Evolutionary conservation across 164 flowering plant species (phyloP).

Genomic region (Hamamelis virginiana): DNA sequence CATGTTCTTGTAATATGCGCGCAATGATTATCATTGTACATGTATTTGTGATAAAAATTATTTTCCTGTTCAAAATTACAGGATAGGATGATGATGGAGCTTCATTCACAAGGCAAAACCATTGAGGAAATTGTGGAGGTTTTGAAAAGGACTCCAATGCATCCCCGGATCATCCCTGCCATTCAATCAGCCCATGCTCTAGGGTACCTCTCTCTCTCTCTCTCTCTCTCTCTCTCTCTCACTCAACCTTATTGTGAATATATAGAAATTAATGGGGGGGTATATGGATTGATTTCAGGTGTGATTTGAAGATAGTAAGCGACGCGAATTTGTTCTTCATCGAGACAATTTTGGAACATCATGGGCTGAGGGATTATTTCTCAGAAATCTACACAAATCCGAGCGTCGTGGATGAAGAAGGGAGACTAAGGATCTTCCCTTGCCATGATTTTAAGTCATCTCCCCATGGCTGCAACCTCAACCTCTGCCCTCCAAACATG

Average conservation of each 20-base stretch:
- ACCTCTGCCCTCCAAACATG: conserved; percentile 84
- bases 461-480: conserved; percentile 60
- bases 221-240: background rate
- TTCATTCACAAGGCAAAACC: conserved; percentile 48
- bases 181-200: conserved; percentile 47
- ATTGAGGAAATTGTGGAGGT: conserved; percentile 45
- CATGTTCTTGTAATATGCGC: too few species aligned
- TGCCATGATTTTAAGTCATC: conserved; percentile 54
- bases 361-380: conserved; percentile 53
- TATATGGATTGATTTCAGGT: conserved; percentile 40
- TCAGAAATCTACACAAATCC: conserved; percentile 81
- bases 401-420: conserved; percentile 54
- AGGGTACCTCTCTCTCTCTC: conserved; percentile 28
- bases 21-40: too few species aligned
- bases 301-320: conserved; percentile 77
- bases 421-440: conserved; percentile 62
- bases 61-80: conserved; percentile 19
- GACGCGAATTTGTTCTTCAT: conserved; percentile 81
- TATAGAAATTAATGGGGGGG: too few species aligned
- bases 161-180: conserved; percentile 49
- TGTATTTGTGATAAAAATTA: too few species aligned
- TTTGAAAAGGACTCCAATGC: conserved; percentile 39
- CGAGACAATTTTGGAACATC: conserved; percentile 72
- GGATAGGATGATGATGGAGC: conserved; percentile 63
- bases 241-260: background rate